phyloP scores from a whole-genome alignment of 2,329 filamentous ascomycete species.

The Pezicula neosporulosa region DNA sequence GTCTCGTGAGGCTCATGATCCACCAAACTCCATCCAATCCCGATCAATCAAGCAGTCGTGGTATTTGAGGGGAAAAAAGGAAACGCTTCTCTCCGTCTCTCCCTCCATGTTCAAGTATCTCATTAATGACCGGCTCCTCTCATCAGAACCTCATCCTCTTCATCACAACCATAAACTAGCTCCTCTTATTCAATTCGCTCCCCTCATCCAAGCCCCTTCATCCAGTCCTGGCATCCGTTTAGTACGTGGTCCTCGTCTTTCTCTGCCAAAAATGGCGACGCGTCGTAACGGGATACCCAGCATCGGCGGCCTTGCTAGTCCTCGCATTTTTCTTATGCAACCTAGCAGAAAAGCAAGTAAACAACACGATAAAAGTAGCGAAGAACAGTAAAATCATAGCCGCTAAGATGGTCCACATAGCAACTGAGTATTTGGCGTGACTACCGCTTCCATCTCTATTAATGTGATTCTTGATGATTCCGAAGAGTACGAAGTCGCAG shows the following conservation, averaged over 20 bases:
- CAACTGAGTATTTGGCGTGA: slow-evolving; percentile 48
- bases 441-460: slow-evolving; percentile 39
- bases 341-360: slow-evolving; percentile 54
- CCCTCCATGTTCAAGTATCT: no score
- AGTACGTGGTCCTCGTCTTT: slow-evolving; percentile 5
- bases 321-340: slow-evolving; percentile 10
- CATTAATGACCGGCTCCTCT: no score
- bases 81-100: no score
- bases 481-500: slow-evolving; percentile 56
- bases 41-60: no score
- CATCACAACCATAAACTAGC: no score
- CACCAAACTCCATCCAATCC: no score
- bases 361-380: slow-evolving; percentile 53
- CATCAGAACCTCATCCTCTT: no score
- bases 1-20: no score
- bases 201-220: no score
- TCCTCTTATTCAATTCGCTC: no score
- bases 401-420: slow-evolving; percentile 56
- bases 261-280: slow-evolving; percentile 17
- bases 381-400: slow-evolving; percentile 52
- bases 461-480: slow-evolving; percentile 49
- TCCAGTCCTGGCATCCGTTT: not conserved
- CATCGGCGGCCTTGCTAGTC: slow-evolving; percentile 7
- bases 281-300: slow-evolving; percentile 9
- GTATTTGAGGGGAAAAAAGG: no score